Conservation (phyloP, 2,329 filamentous ascomycete species). For the Talaromyces amestolkiae region DNA sequence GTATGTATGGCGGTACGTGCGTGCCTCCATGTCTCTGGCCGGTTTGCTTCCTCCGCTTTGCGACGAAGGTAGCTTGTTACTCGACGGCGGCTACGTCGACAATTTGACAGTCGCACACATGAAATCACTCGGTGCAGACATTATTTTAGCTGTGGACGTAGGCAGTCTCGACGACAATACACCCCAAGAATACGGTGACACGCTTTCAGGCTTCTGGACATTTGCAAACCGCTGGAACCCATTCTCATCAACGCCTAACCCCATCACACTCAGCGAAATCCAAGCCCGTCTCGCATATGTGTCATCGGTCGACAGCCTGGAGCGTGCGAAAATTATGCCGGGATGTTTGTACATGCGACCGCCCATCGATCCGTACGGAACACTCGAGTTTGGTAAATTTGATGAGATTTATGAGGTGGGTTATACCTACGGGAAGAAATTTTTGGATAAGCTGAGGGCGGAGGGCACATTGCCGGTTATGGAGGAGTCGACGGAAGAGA, state of each 20-base stretch:
- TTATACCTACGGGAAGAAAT: constrained; percentile 80
- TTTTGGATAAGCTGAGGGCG: constrained; percentile 70
- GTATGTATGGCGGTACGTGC: constrained; percentile 95
- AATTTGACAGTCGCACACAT: constrained; percentile 96
- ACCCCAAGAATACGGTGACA: constrained; percentile 90
- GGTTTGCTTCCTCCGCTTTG: constrained; percentile 90
- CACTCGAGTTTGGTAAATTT: constrained; percentile 94
- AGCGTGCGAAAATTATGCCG: constrained; percentile 84
- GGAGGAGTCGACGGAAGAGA: constrained; percentile 74
- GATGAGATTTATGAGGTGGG: constrained; percentile 93
- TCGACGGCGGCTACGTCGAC: constrained; percentile 96
- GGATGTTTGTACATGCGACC: constrained; percentile 97
- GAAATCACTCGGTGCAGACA: constrained; percentile 87
- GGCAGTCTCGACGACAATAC: constrained; percentile 88
- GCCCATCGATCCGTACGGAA: constrained; percentile 89
- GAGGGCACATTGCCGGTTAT: constrained; percentile 70
- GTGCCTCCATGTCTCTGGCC: constrained; percentile 94
- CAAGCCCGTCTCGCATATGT: constrained; percentile 94
- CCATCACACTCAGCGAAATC: constrained; percentile 91
- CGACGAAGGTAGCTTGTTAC: constrained; percentile 92
- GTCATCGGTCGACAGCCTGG: constrained; percentile 87
- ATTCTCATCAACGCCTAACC: constrained; percentile 82
- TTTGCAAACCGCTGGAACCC: constrained; percentile 96
- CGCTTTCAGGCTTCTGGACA: constrained; percentile 91
- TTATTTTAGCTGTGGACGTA: constrained; percentile 94